phyloP scores from a whole-genome alignment of 495 filamentous ascomycete genomes.

The Jackrogersella multiformis region DNA sequence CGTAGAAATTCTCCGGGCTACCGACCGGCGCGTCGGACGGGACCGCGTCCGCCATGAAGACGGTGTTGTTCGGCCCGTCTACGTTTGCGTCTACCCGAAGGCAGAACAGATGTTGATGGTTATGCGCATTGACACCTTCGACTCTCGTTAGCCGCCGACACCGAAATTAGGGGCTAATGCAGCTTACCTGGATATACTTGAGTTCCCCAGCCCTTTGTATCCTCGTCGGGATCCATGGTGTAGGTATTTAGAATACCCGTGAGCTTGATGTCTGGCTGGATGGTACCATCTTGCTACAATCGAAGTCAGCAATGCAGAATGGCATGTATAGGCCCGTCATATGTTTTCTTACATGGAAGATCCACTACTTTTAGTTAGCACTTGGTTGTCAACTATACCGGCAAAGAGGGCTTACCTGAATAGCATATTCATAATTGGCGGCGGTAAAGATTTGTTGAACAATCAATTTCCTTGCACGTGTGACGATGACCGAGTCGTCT shows the following conservation, averaged over 20 bases:
- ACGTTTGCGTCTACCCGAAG: slow-evolving; percentile 89
- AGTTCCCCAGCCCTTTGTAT: slow-evolving; percentile 89
- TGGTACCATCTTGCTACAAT: slow-evolving; percentile 78
- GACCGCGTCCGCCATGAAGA: slow-evolving; percentile 82
- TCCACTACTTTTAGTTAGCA: slow-evolving; percentile 71
- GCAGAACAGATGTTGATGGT: slow-evolving; percentile 97
- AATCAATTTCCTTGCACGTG: slow-evolving; percentile 85
- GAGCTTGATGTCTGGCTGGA: slow-evolving; percentile 94
- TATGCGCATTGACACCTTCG: slow-evolving; percentile 66
- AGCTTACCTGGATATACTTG: slow-evolving; percentile 86
- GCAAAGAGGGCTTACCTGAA: slow-evolving; percentile 33
- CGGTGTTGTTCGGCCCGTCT: slow-evolving; percentile 85
- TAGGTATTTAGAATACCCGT: slow-evolving; percentile 97
- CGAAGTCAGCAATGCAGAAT: slow-evolving; percentile 15
- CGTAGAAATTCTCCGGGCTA: slow-evolving; percentile 84
- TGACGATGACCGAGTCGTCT: slow-evolving; percentile 86
- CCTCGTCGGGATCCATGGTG: slow-evolving; percentile 82
- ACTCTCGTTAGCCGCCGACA: background rate
- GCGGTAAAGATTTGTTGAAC: slow-evolving; percentile 95
- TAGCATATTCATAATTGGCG: slow-evolving; percentile 97
- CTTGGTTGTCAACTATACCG: background rate
- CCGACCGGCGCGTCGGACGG: slow-evolving; percentile 74
- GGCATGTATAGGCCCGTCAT: background rate
- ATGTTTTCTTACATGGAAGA: slow-evolving; percentile 68
- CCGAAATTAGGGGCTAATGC: background rate